Conservation (phyloP, 2,329 filamentous ascomycete genomes). For the Chaetomium sp. region DNA sequence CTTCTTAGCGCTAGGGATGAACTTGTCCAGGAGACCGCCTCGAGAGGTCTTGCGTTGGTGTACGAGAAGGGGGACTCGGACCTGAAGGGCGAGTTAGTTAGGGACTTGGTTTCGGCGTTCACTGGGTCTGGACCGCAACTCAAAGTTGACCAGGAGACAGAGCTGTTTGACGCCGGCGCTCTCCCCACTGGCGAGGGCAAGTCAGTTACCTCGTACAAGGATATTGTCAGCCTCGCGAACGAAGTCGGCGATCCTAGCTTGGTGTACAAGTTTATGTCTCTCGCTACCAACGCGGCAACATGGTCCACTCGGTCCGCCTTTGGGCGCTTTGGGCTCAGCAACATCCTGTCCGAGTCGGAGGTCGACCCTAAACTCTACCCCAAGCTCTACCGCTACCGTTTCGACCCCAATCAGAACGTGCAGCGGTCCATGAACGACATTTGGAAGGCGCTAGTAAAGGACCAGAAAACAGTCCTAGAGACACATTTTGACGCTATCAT, state of each 20-base stretch:
- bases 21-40: conserved; percentile 91
- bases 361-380: conserved; percentile 92
- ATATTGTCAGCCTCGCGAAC: conserved; percentile 91
- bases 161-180: conserved; percentile 87
- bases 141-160: conserved; percentile 83
- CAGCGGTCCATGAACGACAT: conserved; percentile 96
- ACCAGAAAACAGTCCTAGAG: conserved; percentile 69
- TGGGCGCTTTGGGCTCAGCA: conserved; percentile 86
- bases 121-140: conserved; percentile 69
- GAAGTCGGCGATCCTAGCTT: conserved; percentile 93
- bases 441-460: conserved; percentile 93
- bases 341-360: conserved; percentile 79
- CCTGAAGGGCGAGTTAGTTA: conserved; percentile 75
- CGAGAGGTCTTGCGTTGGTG: conserved; percentile 80
- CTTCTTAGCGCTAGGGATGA: conserved; percentile 86
- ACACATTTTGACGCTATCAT: conserved; percentile 84
- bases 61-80: conserved; percentile 85
- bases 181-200: conserved; percentile 84
- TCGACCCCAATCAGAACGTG: conserved; percentile 91
- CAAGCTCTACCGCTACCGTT: conserved; percentile 88
- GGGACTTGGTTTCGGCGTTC: conserved; percentile 82
- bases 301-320: conserved; percentile 98
- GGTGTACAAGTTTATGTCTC: conserved; percentile 98
- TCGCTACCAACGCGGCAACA: conserved; percentile 90
- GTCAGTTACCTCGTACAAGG: conserved; percentile 91